Conservation (phyloP, 176 grass and related monocot species). For the Zea mays region Zm-B73-REFERENCE-NAM-5.0 NC_050105.1:123571501-123572000, state of each 20-base stretch:
- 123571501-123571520: not conserved
- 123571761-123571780: slow-evolving; percentile 28
- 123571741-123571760: slow-evolving; percentile 31
- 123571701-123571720: not conserved
- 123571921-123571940: slow-evolving; percentile 8
- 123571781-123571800: slow-evolving; percentile 27
- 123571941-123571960: slow-evolving; percentile 27
- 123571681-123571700: not conserved
- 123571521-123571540: too few species aligned
- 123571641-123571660: slow-evolving; percentile 14
- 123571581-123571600: too few species aligned
- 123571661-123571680: not conserved
- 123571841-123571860: slow-evolving; percentile 32
- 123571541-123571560: too few species aligned
- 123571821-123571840: slow-evolving; percentile 28
- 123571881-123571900: slow-evolving; percentile 39
- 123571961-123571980: slow-evolving; percentile 40
- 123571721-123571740: not conserved
- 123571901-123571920: slow-evolving; percentile 37
- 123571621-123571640: too few species aligned
- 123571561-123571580: too few species aligned
- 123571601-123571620: too few species aligned
- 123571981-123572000: slow-evolving; percentile 30
- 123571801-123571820: slow-evolving; percentile 40
- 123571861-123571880: slow-evolving; percentile 6